Percentiles rank a stretch among this genome's conserved stretches.
Evolutionary conservation across 345 rosid genomes (phyloP).

Genomic region (Fremontodendron californicum): DNA sequence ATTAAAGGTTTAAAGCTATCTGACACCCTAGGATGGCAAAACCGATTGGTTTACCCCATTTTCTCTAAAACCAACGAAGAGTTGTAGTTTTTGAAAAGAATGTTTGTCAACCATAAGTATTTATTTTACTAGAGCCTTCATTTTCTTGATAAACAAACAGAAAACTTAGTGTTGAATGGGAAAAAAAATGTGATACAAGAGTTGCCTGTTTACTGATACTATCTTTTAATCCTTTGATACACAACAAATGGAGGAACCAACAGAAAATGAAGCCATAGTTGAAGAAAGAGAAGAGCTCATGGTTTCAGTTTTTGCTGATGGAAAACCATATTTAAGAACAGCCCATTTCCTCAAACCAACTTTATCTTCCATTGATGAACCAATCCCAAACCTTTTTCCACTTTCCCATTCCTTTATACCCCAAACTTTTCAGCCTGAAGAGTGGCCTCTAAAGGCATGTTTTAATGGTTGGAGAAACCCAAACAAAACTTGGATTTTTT

Average conservation of each 20-base stretch:
- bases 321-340: constrained; percentile 19
- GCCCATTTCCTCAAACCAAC: constrained; percentile 36
- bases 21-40: too few relatives aligned
- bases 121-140: too few relatives aligned
- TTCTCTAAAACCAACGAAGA: too few relatives aligned
- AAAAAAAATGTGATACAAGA: too few relatives aligned
- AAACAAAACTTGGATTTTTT: constrained; percentile 19
- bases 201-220: too few relatives aligned
- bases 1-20: too few relatives aligned
- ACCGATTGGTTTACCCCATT: too few relatives aligned
- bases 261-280: constrained; percentile 14
- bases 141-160: too few relatives aligned
- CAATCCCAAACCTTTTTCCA: constrained; percentile 18
- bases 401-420: neutral
- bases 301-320: constrained; percentile 19
- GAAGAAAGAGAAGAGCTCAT: constrained; percentile 38
- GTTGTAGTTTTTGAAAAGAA: too few relatives aligned
- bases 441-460: constrained; percentile 17
- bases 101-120: too few relatives aligned
- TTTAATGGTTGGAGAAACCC: constrained; percentile 31
- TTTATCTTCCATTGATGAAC: constrained; percentile 19
- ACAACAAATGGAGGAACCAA: constrained; percentile 8
- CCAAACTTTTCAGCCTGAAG: constrained; percentile 7
- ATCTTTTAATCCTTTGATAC: neutral
- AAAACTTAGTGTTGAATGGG: too few relatives aligned